phyloP scores from a whole-genome alignment of 306 rosid species.

The Mimosa bimucronata region DNA sequence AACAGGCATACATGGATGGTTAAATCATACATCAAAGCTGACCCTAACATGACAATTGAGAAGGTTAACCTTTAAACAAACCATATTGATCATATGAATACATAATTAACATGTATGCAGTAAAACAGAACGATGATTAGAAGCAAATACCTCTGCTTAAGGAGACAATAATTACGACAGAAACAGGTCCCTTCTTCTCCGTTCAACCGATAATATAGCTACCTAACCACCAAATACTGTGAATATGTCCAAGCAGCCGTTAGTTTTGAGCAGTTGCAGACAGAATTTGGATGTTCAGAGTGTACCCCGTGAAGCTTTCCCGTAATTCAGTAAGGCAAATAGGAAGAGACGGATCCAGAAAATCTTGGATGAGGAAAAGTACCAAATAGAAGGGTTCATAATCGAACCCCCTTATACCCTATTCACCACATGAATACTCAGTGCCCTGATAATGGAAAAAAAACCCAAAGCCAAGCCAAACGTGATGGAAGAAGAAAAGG shows the following conservation, averaged over 20 bases:
- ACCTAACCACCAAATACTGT: slow-evolving; percentile 12
- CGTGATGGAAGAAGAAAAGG: neutral
- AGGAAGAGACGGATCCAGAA: slow-evolving; percentile 4
- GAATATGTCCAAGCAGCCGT: slow-evolving; percentile 25
- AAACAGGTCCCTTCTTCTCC: neutral
- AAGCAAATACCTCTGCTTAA: slow-evolving; percentile 36
- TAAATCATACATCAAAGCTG: neutral
- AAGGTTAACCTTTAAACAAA: slow-evolving; percentile 3
- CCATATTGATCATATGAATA: slow-evolving; percentile 6
- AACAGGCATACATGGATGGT: neutral
- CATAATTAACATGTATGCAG: slow-evolving; percentile 34
- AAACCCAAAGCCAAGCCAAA: neutral
- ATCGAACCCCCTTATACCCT: slow-evolving; percentile 15
- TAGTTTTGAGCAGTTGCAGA: neutral
- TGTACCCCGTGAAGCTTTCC: slow-evolving; percentile 12
- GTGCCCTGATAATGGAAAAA: neutral
- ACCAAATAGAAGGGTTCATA: slow-evolving; percentile 30
- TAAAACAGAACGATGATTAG: slow-evolving; percentile 12
- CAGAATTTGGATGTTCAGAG: slow-evolving; percentile 25
- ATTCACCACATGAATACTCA: neutral
- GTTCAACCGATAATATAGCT: neutral
- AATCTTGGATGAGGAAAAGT: neutral
- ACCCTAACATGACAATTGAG: slow-evolving; percentile 15
- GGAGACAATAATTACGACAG: slow-evolving; percentile 26
- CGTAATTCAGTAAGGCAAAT: slow-evolving; percentile 18